These are phyloP conservation scores for Pseudohyphozyma bogoriensis DNA, from an alignment of 768 basidiomycete genomes.

Conservation along the genomic window DNA sequence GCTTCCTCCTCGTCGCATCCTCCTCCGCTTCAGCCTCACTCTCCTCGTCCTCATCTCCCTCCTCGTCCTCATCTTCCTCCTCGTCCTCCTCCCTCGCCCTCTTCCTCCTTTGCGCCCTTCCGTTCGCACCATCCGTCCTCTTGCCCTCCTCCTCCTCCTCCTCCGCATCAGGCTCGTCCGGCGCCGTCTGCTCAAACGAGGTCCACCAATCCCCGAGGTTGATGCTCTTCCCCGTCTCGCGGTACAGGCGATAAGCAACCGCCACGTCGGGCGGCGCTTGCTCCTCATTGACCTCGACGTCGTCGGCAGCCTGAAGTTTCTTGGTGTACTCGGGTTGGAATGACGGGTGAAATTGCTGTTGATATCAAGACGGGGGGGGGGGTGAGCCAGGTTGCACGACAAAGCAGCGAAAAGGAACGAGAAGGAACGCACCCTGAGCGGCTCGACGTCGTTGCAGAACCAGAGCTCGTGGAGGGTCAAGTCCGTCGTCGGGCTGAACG, in stretches of 20 bases:
- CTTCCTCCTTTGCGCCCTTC: background rate
- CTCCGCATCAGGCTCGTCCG: conserved; percentile 10
- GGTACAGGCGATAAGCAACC: conserved; percentile 22
- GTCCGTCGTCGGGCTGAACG: conserved; percentile 5
- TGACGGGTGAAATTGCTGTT: conserved; percentile 14
- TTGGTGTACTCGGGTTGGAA: conserved; percentile 4
- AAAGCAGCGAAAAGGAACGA: too few species aligned
- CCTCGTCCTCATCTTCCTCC: conserved; percentile 4
- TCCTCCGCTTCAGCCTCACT: conserved; percentile 8
- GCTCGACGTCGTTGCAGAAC: conserved; percentile 15
- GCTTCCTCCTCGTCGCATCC: conserved; percentile 15
- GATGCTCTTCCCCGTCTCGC: conserved; percentile 26
- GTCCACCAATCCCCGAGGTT: conserved; percentile 33
- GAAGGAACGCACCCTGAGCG: conserved; percentile 8
- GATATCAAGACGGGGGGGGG: too few species aligned
- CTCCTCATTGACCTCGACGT: background rate
- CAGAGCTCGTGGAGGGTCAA: conserved; percentile 19
- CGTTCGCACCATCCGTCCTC: background rate
- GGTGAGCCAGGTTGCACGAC: too few species aligned
- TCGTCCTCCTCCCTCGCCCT: background rate
- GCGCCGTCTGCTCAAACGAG: conserved; percentile 17
- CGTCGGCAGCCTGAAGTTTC: conserved; percentile 1
- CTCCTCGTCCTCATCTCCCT: conserved; percentile 4
- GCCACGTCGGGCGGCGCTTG: conserved; percentile 11
- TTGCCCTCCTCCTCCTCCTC: background rate